A percentile compares a stretch with the other conserved stretches of the same genome.
These are phyloP conservation scores for Cladosporium oxysporum DNA, from an alignment of 2,329 filamentous ascomycete genomes.

Conservation along the genomic window DNA sequence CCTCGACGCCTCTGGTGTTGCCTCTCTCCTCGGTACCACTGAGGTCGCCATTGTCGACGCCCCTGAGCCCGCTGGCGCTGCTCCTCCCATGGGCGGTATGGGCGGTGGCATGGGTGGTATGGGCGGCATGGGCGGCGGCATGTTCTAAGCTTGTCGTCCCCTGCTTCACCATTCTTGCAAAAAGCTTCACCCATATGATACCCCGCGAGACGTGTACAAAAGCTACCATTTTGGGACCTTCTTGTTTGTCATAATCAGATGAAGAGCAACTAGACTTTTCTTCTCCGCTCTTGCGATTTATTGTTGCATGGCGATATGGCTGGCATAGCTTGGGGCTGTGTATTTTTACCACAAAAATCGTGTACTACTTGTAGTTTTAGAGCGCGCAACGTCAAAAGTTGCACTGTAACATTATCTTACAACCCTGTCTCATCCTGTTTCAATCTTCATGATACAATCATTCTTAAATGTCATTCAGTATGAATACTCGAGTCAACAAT, in stretches of 20 bases:
- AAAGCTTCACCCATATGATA: conserved; percentile 17
- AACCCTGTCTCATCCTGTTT: background rate
- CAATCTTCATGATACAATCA: background rate
- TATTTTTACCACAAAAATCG: conserved; percentile 1
- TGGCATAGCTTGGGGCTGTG: conserved; percentile 4
- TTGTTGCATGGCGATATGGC: conserved; percentile 13
- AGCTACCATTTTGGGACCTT: conserved; percentile 18
- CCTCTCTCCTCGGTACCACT: conserved; percentile 93
- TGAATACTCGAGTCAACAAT: background rate
- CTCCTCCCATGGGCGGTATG: conserved; percentile 49
- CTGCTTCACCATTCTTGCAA: background rate
- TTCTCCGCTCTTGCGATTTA: conserved; percentile 7
- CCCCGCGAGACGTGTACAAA: conserved; percentile 19
- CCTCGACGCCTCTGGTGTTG: conserved; percentile 91
- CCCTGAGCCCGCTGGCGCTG: conserved; percentile 77
- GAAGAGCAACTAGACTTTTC: background rate
- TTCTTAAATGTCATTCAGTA: background rate
- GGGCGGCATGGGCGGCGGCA: conserved; percentile 59
- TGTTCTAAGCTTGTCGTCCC: conserved; percentile 56
- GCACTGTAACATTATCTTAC: conserved; percentile 1
- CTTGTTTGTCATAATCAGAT: conserved; percentile 12
- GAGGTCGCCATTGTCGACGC: conserved; percentile 98
- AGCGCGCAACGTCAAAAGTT: background rate
- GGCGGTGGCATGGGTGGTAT: conserved; percentile 61
- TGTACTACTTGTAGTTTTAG: conserved; percentile 8